Percentiles rank a stretch among this genome's conserved stretches.
Evolutionary conservation across 176 grass and related monocot species (phyloP).

Genomic region (Echinochloa phyllopogon): DNA sequence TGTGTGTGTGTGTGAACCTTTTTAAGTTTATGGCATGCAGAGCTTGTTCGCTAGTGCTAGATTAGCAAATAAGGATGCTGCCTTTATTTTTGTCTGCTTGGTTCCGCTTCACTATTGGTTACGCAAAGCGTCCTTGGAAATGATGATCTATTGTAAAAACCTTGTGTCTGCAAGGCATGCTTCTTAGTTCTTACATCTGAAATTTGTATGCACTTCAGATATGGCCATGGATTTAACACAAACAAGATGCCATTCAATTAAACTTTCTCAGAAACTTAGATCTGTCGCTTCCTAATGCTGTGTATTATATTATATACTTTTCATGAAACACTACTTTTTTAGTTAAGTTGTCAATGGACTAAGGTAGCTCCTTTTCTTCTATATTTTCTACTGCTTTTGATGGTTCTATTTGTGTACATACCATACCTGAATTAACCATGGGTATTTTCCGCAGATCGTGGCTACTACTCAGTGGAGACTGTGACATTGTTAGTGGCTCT

Average conservation of each 20-base stretch:
- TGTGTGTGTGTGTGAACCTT: not conserved
- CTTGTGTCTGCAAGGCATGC: constrained; percentile 3
- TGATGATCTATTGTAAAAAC: not conserved
- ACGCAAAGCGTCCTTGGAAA: not conserved
- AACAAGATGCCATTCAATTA: not conserved
- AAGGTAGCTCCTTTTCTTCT: constrained; percentile 16
- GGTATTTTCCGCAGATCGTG: constrained; percentile 64
- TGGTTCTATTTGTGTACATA: constrained; percentile 25
- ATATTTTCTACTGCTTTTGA: constrained; percentile 16
- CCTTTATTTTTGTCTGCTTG: constrained; percentile 5
- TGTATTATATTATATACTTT: not conserved
- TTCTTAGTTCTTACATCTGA: not conserved
- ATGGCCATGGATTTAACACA: not conserved
- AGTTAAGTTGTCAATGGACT: constrained; percentile 11
- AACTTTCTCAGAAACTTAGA: not conserved
- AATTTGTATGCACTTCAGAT: not conserved
- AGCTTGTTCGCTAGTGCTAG: not conserved
- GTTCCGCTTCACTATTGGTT: not conserved
- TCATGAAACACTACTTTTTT: not conserved
- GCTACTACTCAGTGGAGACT: constrained; percentile 85
- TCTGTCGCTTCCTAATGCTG: not conserved
- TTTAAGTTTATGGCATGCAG: not conserved
- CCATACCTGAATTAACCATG: constrained; percentile 27
- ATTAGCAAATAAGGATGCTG: constrained; percentile 2
- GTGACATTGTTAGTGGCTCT: constrained; percentile 66